Base-by-base conservation (phyloP, 345 rosid species). In the Firmiana major region DNA sequence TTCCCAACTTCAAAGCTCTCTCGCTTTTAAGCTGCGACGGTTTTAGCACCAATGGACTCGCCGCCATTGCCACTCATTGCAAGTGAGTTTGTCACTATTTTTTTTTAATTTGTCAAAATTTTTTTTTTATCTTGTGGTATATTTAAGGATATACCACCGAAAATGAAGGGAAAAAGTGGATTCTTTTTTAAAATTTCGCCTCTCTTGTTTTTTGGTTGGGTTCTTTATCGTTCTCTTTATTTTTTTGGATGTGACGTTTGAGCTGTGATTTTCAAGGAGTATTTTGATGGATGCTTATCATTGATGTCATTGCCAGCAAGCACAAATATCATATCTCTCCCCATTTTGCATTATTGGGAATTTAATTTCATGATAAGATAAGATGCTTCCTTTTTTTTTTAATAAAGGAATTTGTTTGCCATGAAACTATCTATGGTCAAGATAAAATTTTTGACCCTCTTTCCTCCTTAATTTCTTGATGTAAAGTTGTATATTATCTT, bases 21-120 rank as follows among this genome's bases (percentile, higher is more conserved):
- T 85, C 91, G 55, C 88, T 91, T 55, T 51, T 88, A 54, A 88
- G 93, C 76, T 91, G 95, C 49, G 95, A 91, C 66, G 95, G 95
- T 2, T 88, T 91, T 49, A 88, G 90, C 45, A 89, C 91, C 21
- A 75, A 82, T 53, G 95, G 95, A 21, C 87, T 91, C 45, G 85
- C 87, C 0, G 83, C 87, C 76, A 80, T 91, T 65, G 88, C 95
- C 21, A 72, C 85, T 59, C 87, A 87, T 75, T 88, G 93, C 95
- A 89, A 87, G 93, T 91, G 79, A 64, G 81, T 26, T n/a, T 11
- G 12, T 49, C 40, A 19, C 16, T 6, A 4, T 9, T 31, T 70
- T 2, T 64, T 9, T 62, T 17, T 64, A 2, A 2, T 6, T 53
- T 19, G 7, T 19, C n/a, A 17, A n/a, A n/a, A n/a, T n/a, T 53